These are phyloP conservation scores for Phytophthora quininea DNA, from an alignment of 352 stramenopile species.

Conservation along the genomic window DNA sequence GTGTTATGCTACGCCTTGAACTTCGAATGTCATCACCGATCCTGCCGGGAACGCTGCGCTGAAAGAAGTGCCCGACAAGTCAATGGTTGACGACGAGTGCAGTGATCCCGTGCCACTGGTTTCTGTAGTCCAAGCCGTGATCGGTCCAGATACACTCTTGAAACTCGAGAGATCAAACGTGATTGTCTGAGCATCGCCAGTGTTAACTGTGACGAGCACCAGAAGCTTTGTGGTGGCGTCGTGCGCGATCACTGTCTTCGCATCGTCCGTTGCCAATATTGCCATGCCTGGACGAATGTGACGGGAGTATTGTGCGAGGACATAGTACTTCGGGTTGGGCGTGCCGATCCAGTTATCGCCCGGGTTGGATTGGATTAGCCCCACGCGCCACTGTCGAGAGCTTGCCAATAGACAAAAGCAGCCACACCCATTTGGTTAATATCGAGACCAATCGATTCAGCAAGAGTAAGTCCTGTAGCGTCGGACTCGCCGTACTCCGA, in stretches of 20 bases:
- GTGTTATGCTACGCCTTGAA: slow-evolving; percentile 15
- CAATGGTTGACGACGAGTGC: slow-evolving; percentile 37
- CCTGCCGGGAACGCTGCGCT: slow-evolving; percentile 35
- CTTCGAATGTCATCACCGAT: slow-evolving; percentile 56
- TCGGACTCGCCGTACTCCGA: slow-evolving; percentile 68
- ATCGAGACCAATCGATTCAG: slow-evolving; percentile 53
- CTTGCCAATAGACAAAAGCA: slow-evolving; percentile 73
- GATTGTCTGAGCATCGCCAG: slow-evolving; percentile 28
- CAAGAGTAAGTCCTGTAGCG: slow-evolving; percentile 48
- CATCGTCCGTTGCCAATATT: slow-evolving; percentile 44
- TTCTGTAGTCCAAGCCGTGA: slow-evolving; percentile 54
- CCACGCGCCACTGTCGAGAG: slow-evolving; percentile 59
- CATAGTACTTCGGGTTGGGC: slow-evolving; percentile 61
- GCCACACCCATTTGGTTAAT: slow-evolving; percentile 66
- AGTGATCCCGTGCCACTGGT: slow-evolving; percentile 40
- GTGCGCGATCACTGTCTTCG: slow-evolving; percentile 55
- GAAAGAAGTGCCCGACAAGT: slow-evolving; percentile 36
- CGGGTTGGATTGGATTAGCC: slow-evolving; percentile 54
- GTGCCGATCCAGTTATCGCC: slow-evolving; percentile 42
- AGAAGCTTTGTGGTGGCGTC: slow-evolving; percentile 36
- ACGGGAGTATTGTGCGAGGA: slow-evolving; percentile 61
- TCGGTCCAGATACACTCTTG: slow-evolving; percentile 27
- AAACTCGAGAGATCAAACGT: slow-evolving; percentile 51
- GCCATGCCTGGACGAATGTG: slow-evolving; percentile 66
- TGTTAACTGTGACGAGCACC: slow-evolving; percentile 58